Evolutionary conservation across 2,329 filamentous ascomycete species (phyloP), one percentile per base, ranked within the genome.

Genomic region (Passalora sequoiae): DNA sequence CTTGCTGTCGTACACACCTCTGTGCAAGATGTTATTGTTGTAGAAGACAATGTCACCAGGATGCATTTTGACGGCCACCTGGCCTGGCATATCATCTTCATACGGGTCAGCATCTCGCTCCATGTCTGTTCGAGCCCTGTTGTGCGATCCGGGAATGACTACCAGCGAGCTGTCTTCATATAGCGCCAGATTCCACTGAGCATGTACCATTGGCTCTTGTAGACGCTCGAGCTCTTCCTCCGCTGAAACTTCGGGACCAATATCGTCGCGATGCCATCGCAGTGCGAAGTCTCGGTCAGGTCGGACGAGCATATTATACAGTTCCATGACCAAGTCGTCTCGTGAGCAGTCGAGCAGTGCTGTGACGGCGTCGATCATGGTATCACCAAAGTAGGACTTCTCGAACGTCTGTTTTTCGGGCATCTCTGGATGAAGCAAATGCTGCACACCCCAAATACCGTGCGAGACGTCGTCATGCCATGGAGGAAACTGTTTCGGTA

Each of bases 401-500:
- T 80, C 76, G 65, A 89, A 94, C 3, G 73, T 62, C 2, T 72
- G 46, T 47, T 77, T 73, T 41, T 77, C 75, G 0, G 80, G 76
- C 54, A 91, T 77, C 1, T 74, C 70, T 0, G 87, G 87, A 64
- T 89, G 83, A 58, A 94, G 73, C 4, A 94, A 75, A 65, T 89
- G 85, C 71, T 94, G 88, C 2, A 94, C 83, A 51, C 87, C 88
- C 89, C 88, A 94, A 65, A 94, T 94, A 15, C 86, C 86, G 39
- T 70, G 66, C 1, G 73, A 69, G 13, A 50, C 51, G 12, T 60
- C 54, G 38, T 72, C 70, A n/a, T 71, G 72, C 88, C 88, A 94
- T 0, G 89, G 89, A 1, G 88, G 89, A 68, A 94, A 95, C 66
- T 94, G 88, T 66, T 94, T 94, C 41, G 86, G 86, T 2, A 92